A percentile compares a stretch with the other conserved stretches of the same genome.
These are phyloP conservation scores for Thuidium tamariscinum DNA, from an alignment of 225 moss, liverwort and hornwort genomes.

Conservation along the genomic window DNA sequence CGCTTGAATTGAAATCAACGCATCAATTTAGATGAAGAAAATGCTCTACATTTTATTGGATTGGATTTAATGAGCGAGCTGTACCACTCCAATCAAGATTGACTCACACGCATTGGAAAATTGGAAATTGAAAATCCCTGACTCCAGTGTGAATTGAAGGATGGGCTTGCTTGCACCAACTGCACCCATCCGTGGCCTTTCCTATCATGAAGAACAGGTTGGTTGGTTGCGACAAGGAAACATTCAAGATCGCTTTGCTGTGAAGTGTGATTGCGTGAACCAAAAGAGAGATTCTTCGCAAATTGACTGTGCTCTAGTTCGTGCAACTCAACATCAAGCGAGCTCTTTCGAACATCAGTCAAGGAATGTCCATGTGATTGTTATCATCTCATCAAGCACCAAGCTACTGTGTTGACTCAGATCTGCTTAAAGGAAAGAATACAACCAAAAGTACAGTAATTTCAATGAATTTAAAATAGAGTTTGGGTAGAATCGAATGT, in stretches of 20 bases:
- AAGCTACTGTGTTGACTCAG: background rate
- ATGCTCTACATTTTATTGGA: no score
- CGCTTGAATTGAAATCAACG: background rate
- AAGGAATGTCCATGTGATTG: background rate
- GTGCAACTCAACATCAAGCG: background rate
- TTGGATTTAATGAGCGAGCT: background rate
- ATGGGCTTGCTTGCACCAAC: background rate
- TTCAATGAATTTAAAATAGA: background rate
- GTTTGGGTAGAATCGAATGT: background rate
- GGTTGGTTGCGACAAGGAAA: background rate
- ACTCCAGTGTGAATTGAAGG: no score
- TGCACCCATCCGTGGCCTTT: no score
- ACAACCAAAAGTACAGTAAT: background rate
- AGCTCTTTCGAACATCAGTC: background rate
- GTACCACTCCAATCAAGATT: no score
- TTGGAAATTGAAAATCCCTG: background rate
- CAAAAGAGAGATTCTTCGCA: background rate
- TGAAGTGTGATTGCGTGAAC: background rate
- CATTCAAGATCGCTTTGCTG: background rate
- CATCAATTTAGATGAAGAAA: background rate
- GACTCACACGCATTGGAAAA: no score
- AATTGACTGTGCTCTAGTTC: background rate
- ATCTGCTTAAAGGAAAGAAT: background rate
- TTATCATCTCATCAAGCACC: background rate
- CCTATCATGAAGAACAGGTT: background rate